Evolutionary conservation across 306 rosid species (phyloP).

Genomic region (Dryas alaskensis): DNA sequence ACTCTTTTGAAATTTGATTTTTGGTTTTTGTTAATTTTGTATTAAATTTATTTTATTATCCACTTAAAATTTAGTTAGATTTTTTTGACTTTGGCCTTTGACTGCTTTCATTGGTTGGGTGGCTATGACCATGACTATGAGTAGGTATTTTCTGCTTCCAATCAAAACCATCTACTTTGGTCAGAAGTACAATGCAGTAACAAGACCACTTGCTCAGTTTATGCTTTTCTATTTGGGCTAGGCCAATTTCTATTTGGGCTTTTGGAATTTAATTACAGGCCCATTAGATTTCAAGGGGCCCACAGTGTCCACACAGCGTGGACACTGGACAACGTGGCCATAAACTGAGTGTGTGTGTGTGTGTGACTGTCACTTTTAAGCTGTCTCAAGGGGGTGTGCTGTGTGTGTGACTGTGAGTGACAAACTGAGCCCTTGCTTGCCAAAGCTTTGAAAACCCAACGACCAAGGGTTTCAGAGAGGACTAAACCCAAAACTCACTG

Average conservation of each 20-base stretch:
- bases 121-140: slow-evolving; percentile 11
- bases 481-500: background rate
- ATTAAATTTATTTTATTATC: slow-evolving; percentile 13
- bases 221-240: background rate
- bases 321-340: no score
- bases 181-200: background rate
- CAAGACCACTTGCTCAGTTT: background rate
- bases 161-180: slow-evolving; percentile 5
- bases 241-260: background rate
- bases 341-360: no score
- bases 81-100: slow-evolving; percentile 21
- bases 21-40: background rate
- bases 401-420: background rate
- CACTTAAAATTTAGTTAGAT: background rate
- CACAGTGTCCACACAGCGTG: no score
- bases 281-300: no score
- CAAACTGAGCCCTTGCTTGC: background rate
- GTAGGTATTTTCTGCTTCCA: slow-evolving; percentile 18
- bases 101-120: slow-evolving; percentile 35
- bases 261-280: no score
- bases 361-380: no score
- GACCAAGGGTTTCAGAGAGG: background rate
- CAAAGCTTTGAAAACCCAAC: background rate
- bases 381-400: no score
- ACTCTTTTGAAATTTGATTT: background rate